Evolutionary conservation across 805 yeast genomes (phyloP).

Genomic region (Zygoascus tannicola): DNA sequence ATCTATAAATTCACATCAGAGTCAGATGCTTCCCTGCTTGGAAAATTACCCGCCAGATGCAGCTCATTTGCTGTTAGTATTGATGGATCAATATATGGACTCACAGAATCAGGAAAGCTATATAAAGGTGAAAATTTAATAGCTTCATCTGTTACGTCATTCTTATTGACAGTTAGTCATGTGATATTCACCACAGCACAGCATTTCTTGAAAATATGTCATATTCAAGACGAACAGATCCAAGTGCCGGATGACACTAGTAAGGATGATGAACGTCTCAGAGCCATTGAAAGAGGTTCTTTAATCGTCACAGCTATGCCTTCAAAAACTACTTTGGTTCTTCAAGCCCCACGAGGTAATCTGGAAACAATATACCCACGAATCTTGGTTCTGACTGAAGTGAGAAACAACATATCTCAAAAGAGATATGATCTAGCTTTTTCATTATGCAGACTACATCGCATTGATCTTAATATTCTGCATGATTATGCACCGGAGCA

Average conservation of each 20-base stretch:
- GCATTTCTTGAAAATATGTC: constrained; percentile 72
- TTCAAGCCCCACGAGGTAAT: constrained; percentile 95
- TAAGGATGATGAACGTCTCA: constrained; percentile 64
- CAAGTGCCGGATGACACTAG: constrained; percentile 30
- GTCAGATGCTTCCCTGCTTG: constrained; percentile 1
- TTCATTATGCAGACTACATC: constrained; percentile 73
- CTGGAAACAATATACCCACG: constrained; percentile 90
- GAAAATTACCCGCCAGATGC: constrained; percentile 57
- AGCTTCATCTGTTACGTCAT: constrained; percentile 71
- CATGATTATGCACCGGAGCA: constrained; percentile 76
- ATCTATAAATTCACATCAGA: background rate
- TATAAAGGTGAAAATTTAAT: constrained; percentile 52
- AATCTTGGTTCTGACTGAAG: constrained; percentile 79
- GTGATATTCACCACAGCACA: constrained; percentile 82
- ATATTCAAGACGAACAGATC: constrained; percentile 37
- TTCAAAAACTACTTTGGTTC: constrained; percentile 65
- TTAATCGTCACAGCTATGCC: constrained; percentile 75
- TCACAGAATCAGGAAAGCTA: constrained; percentile 66
- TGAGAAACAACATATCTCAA: constrained; percentile 55
- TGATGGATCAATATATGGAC: constrained; percentile 47
- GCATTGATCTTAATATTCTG: constrained; percentile 82
- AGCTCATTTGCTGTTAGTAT: constrained; percentile 29
- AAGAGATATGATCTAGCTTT: constrained; percentile 66
- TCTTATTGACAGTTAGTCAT: constrained; percentile 61
- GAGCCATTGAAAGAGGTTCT: constrained; percentile 89